Percentiles rank a stretch among this genome's conserved stretches.
phyloP scores from a whole-genome alignment of 352 stramenopile species.

The Phytophthora citrophthora region DNA sequence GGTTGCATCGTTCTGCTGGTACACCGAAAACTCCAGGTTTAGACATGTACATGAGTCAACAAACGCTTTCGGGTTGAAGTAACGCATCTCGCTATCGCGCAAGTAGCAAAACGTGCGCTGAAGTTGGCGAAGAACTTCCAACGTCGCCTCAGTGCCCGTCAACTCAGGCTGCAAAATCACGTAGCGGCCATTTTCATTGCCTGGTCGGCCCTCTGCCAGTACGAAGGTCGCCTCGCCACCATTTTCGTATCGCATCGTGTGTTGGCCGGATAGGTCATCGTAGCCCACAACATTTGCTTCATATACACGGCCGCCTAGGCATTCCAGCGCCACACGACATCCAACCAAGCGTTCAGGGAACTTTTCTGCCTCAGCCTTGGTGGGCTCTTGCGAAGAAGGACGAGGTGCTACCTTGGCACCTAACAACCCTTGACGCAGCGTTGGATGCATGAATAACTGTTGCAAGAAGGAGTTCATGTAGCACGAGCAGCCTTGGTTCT shows the following conservation, averaged over 20 bases:
- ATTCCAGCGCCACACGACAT: constrained; percentile 93
- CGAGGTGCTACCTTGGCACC: constrained; percentile 68
- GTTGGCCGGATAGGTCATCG: constrained; percentile 74
- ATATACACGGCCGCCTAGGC: constrained; percentile 92
- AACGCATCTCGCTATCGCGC: constrained; percentile 85
- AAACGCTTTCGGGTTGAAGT: constrained; percentile 88
- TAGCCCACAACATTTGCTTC: constrained; percentile 93
- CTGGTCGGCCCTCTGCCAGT: constrained; percentile 91
- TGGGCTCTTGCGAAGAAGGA: constrained; percentile 68
- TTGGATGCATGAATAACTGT: constrained; percentile 95
- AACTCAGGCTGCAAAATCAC: constrained; percentile 82
- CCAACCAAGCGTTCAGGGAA: constrained; percentile 71
- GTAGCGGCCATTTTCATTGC: constrained; percentile 97
- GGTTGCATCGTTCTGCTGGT: constrained; percentile 99
- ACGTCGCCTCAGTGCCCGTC: constrained; percentile 76
- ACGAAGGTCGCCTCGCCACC: constrained; percentile 89
- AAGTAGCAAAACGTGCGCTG: constrained; percentile 92
- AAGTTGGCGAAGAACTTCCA: constrained; percentile 90
- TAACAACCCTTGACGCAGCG: constrained; percentile 79
- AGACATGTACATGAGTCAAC: constrained; percentile 90
- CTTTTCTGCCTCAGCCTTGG: constrained; percentile 91
- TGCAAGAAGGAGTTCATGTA: constrained; percentile 99
- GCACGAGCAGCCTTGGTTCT: constrained; percentile 99
- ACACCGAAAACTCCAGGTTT: constrained; percentile 95
- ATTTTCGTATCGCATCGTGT: constrained; percentile 90